Base-by-base conservation (phyloP, 345 rosid species). In the Aquilaria yunnanensis region DNA sequence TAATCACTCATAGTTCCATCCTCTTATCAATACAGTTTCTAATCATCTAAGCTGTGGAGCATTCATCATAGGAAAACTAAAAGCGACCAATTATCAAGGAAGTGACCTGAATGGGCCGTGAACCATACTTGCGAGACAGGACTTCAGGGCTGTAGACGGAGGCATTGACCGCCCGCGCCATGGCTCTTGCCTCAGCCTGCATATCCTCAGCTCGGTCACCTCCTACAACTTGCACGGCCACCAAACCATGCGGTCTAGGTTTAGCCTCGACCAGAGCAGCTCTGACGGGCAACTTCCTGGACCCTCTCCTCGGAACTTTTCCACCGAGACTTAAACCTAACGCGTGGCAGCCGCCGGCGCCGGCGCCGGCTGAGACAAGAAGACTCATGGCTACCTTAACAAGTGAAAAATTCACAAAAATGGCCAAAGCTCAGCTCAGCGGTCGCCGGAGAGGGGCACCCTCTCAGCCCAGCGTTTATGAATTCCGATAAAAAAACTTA, bases 141-240 rank as follows among this genome's bases (percentile, higher is more conserved):
- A 82, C 78, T 66, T 93, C 84, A 30, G 98, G 83, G 54, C 77
- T 75, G 63, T 90, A 93, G n/a, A 82, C 71, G 32, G 98, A 75
- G 34, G 97, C 94, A 68, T 88, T 85, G 67, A 71, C 81, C 2
- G 98, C 97, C 8, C 98, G 96, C 6, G 82, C 67, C 87, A 93
- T 77, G 73, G 98, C 97, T 47, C 77, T 70, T 10, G 78, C 85
- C 81, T 93, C 98, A 2, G 97, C 96, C 69, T 93, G 96, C 51
- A 90, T 73, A 66, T 90, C 90, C 50, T 83, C 90, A 2, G 89
- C 73, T 54, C 91, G 85, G 60, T 81, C 84, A 0, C 60, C 77
- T 66, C 43, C 79, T 11, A 1, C 59, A 9, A 5, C 70, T 58
- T 32, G 80, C 55, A 72, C 60, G 31, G 62, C 63, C 48, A 32